Conservation (phyloP, 2,329 filamentous ascomycete genomes). For the Beauveria scarabaeidicola region DNA sequence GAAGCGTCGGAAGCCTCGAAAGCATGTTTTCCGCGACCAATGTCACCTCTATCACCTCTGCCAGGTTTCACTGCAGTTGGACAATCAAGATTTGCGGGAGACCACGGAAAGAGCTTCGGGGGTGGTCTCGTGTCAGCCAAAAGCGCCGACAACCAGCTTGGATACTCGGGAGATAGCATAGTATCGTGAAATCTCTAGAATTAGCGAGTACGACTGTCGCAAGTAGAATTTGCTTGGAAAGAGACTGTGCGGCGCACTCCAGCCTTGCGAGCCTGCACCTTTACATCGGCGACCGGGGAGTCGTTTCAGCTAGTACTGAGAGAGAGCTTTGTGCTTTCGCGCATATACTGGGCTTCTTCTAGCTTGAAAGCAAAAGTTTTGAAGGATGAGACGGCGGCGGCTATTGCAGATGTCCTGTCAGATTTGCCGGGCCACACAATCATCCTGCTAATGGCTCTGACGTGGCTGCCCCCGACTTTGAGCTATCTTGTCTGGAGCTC, state of each 20-base stretch:
- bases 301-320: background rate
- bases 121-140: background rate
- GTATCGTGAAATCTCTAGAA: too few relatives aligned
- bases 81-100: background rate
- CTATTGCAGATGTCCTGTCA: conserved; percentile 12
- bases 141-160: background rate
- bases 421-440: background rate
- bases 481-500: background rate
- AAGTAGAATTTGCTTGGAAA: background rate
- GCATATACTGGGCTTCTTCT: background rate
- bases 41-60: background rate
- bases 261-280: background rate
- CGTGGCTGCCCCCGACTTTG: background rate
- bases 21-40: background rate
- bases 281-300: background rate
- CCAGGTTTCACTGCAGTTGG: too few relatives aligned
- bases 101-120: background rate
- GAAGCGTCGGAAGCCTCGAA: background rate
- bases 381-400: background rate
- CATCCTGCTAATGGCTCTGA: conserved; percentile 11
- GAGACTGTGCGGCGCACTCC: background rate
- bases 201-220: background rate
- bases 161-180: background rate
- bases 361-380: background rate
- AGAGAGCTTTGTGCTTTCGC: background rate